Evolutionary conservation across 1,284 basidiomycete species (phyloP), one percentile per base, ranked within the genome.

Genomic region (Salmacisia buchloeana): DNA sequence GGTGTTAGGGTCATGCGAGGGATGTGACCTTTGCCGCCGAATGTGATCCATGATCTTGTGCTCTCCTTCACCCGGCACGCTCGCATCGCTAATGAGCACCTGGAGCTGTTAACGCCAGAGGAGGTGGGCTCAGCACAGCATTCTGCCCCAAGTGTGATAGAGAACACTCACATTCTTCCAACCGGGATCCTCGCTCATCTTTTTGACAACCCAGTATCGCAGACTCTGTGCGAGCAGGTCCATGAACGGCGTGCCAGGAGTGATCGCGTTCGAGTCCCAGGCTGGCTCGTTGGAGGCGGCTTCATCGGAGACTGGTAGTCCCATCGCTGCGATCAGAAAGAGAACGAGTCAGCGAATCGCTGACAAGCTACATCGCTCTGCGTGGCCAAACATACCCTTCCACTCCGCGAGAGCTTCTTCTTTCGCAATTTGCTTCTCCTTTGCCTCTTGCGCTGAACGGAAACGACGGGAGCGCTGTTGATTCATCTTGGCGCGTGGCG

Each of bases 41-140:
- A 99, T 96, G 81, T 87, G 97, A 78, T 98, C 96, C 92, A 99
- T 97, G 72, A 99, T 97, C 83, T 99, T 99, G 83, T 99, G 96
- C 81, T 99, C 96, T 78, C 96, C 96, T 82, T 99, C 96, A 69
- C 94, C 94, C 1, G 94, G 94, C 10, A 98, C 96, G 63, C 90
- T 89, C 1, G 94, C 92, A 74, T 98, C 96, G 2, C 96, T 98
- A 66, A 99, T 92, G 70, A 98, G 88, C 68, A 99, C 90, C 84
- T 97, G 63, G 23, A 70, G 60, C 49, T 74, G 65, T 15, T 15
- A 43, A 43, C 18, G 15, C 39, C 15, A 5, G 15, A 43, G 39
- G 18, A 5, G 4, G 23, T 43, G 18, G 23, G 39, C 15, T 23
- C 1, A 6, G 2, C 4, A 52, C 9, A 6, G 13, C 46, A 23